phyloP scores from a whole-genome alignment of 306 rosid genomes.

The Malus fusca region DNA sequence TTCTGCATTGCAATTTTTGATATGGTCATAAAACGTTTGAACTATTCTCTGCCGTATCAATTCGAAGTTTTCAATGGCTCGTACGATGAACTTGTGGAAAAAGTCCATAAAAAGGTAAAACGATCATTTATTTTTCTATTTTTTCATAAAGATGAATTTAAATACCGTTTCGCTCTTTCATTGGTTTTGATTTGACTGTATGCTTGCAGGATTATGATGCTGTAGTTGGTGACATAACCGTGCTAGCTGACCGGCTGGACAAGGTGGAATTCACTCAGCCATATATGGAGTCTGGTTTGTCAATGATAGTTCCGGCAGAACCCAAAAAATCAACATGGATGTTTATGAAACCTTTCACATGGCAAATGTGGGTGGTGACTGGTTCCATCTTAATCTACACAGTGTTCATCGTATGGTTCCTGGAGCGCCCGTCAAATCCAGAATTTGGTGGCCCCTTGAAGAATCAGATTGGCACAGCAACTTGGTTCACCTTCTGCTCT shows the following conservation, averaged over 20 bases:
- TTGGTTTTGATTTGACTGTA: background rate
- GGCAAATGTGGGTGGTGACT: conserved; percentile 53
- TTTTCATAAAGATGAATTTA: background rate
- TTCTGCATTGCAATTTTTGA: conserved; percentile 49
- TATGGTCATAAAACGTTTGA: conserved; percentile 16
- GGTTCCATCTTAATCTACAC: conserved; percentile 43
- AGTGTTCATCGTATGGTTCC: conserved; percentile 43
- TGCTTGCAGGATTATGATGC: conserved; percentile 46
- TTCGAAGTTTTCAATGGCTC: conserved; percentile 24
- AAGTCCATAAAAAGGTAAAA: conserved; percentile 51
- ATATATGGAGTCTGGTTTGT: conserved; percentile 54
- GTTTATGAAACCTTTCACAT: conserved; percentile 57
- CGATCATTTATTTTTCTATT: background rate
- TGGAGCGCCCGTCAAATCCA: conserved; percentile 43
- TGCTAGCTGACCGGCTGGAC: conserved; percentile 34
- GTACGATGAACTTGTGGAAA: conserved; percentile 41
- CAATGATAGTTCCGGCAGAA: conserved; percentile 41
- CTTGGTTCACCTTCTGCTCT: conserved; percentile 61
- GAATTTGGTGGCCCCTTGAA: conserved; percentile 46
- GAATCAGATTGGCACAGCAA: conserved; percentile 44
- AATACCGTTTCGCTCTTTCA: background rate
- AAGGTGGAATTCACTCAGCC: conserved; percentile 64
- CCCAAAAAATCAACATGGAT: conserved; percentile 38
- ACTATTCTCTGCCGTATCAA: conserved; percentile 39
- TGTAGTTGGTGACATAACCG: conserved; percentile 53